Percentiles rank a stretch among this genome's conserved stretches.
Conservation (phyloP, 2,329 filamentous ascomycete genomes). For the Phyllosticta paracitricarpa region DNA sequence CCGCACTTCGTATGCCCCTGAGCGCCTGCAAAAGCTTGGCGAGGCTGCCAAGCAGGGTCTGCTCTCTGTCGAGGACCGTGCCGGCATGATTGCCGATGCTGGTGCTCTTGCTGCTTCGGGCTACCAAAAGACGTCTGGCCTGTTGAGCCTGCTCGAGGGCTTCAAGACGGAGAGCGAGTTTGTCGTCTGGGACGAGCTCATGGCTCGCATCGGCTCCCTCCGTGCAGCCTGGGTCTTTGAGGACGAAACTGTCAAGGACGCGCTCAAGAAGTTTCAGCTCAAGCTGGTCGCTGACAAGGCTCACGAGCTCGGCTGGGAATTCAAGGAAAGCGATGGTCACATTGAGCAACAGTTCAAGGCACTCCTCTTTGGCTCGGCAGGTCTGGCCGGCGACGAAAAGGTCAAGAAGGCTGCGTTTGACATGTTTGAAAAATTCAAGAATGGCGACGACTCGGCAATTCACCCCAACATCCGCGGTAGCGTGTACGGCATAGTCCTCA, state of each 20-base stretch:
- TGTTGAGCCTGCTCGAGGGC: slow-evolving; percentile 74
- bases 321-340: slow-evolving; percentile 75
- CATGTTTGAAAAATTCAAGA: slow-evolving; percentile 79
- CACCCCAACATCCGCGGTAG: slow-evolving; percentile 85
- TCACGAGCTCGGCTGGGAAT: slow-evolving; percentile 80
- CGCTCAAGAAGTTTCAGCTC: slow-evolving; percentile 73
- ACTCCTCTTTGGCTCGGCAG: slow-evolving; percentile 77
- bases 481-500: slow-evolving; percentile 76
- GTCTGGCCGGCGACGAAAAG: slow-evolving; percentile 66
- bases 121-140: slow-evolving; percentile 85
- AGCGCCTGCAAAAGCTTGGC: slow-evolving; percentile 78
- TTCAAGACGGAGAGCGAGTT: slow-evolving; percentile 77
- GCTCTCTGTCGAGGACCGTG: slow-evolving; percentile 78
- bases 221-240: slow-evolving; percentile 85
- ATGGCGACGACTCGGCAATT: slow-evolving; percentile 69
- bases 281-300: slow-evolving; percentile 69
- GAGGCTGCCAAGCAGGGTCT: slow-evolving; percentile 72
- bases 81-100: slow-evolving; percentile 85
- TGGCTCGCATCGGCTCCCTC: slow-evolving; percentile 66
- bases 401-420: slow-evolving; percentile 74
- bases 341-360: slow-evolving; percentile 92
- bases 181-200: slow-evolving; percentile 91
- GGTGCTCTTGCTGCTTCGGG: slow-evolving; percentile 82
- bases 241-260: slow-evolving; percentile 60
- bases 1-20: slow-evolving; percentile 76